phyloP scores from a whole-genome alignment of 768 basidiomycete species.

The Psilocybe tampanensis region DNA sequence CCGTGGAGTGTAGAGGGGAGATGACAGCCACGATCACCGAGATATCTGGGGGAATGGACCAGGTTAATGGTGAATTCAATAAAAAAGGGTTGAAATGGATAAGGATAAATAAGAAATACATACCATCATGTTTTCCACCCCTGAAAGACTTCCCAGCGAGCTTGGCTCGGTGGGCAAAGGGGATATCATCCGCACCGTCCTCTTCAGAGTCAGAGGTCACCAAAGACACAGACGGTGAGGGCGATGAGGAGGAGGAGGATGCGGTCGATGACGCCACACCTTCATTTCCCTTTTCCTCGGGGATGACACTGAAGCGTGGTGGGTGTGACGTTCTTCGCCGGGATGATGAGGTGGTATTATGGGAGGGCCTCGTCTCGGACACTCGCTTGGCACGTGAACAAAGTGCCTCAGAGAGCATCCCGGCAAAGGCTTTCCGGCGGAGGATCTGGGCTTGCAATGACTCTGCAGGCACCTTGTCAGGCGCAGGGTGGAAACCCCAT shows the following conservation, averaged over 20 bases:
- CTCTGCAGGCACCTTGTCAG: not conserved
- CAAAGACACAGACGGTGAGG: conserved; percentile 8
- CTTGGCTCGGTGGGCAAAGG: conserved; percentile 82
- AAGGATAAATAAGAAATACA: conserved; percentile 5
- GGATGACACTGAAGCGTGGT: conserved; percentile 15
- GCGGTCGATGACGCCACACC: not conserved
- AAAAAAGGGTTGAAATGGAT: not conserved
- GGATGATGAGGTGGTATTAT: not conserved
- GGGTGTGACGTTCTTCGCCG: conserved; percentile 6
- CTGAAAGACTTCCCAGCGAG: conserved; percentile 72
- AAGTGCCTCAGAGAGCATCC: conserved; percentile 77
- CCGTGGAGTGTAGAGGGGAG: conserved; percentile 38
- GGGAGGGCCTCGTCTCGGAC: conserved; percentile 45
- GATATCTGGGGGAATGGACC: conserved; percentile 45
- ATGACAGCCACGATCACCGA: conserved; percentile 69
- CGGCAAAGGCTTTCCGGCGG: conserved; percentile 54
- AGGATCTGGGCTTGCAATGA: conserved; percentile 11
- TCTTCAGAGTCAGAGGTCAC: conserved; percentile 9
- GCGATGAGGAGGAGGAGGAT: not conserved
- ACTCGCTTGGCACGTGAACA: conserved; percentile 78
- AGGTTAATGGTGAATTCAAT: not conserved
- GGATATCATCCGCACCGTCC: conserved; percentile 53
- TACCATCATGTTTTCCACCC: conserved; percentile 88
- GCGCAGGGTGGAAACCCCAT: conserved; percentile 8
- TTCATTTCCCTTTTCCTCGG: conserved; percentile 9